Evolutionary conservation across 352 stramenopile species (phyloP).

Genomic region (Phytophthora meadii): DNA sequence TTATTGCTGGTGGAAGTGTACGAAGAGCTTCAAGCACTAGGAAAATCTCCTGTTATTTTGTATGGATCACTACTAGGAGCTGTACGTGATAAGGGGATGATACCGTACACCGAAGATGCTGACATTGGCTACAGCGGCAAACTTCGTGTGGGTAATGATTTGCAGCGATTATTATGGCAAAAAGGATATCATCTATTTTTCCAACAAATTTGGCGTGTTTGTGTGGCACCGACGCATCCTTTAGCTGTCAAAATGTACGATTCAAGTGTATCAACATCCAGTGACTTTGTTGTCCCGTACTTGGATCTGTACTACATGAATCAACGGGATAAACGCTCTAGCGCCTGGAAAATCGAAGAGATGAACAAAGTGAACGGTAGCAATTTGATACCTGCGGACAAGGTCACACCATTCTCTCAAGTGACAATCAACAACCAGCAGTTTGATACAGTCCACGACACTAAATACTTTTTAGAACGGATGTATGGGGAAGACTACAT

Average conservation of each 20-base stretch:
- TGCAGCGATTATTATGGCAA: conserved; percentile 26
- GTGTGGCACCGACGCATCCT: conserved; percentile 46
- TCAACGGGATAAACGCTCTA: neutral
- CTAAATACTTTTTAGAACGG: conserved; percentile 32
- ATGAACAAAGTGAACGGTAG: conserved; percentile 27
- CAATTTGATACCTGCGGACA: conserved; percentile 21
- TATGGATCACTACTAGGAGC: conserved; percentile 57
- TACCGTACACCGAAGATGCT: conserved; percentile 60
- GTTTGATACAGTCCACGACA: conserved; percentile 41
- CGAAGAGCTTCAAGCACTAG: conserved; percentile 39
- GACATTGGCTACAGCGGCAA: conserved; percentile 48
- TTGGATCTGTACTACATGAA: conserved; percentile 45
- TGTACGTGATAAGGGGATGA: conserved; percentile 47
- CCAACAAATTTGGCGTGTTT: conserved; percentile 42
- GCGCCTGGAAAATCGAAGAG: conserved; percentile 32
- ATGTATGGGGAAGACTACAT: conserved; percentile 48
- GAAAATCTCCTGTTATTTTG: conserved; percentile 36
- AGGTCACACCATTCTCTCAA: conserved; percentile 27
- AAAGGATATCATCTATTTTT: conserved; percentile 60
- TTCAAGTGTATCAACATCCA: conserved; percentile 14
- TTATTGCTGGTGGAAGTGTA: conserved; percentile 61
- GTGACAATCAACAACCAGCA: conserved; percentile 35
- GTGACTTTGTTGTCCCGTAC: conserved; percentile 30
- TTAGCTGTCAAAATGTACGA: conserved; percentile 45
- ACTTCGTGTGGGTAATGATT: conserved; percentile 7